Evolutionary conservation across 805 yeast species (phyloP).

Genomic region (Barnettozyma vustinii): DNA sequence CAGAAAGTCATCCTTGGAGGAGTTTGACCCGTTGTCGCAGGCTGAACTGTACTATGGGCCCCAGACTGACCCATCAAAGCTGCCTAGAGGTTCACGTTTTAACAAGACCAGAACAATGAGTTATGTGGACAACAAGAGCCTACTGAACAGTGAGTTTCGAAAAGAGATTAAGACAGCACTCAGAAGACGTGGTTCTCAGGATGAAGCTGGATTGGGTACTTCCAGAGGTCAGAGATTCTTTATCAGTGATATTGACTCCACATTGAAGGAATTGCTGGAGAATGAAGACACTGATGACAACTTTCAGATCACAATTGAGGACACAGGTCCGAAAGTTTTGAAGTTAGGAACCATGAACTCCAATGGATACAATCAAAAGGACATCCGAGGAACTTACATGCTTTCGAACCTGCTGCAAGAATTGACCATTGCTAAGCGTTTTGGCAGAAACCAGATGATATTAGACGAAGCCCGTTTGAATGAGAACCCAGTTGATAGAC

Average conservation of each 20-base stretch:
- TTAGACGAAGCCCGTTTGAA: constrained; percentile 78
- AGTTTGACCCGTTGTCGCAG: constrained; percentile 52
- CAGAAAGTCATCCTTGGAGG: constrained; percentile 24
- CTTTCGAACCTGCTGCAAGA: constrained; percentile 83
- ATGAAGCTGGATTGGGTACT: constrained; percentile 36
- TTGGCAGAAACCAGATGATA: constrained; percentile 72
- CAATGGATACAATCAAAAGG: constrained; percentile 67
- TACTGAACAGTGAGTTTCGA: constrained; percentile 15
- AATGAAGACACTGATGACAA: constrained; percentile 84
- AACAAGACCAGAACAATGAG: constrained; percentile 57
- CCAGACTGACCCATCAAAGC: constrained; percentile 46
- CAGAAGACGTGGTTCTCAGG: constrained; percentile 50
- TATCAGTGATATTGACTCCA: constrained; percentile 68
- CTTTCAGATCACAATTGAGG: constrained; percentile 81
- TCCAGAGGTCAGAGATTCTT: constrained; percentile 43
- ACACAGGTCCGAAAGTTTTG: constrained; percentile 78
- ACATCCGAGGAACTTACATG: constrained; percentile 86
- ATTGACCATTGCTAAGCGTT: constrained; percentile 75
- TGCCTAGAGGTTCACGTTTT: constrained; percentile 33
- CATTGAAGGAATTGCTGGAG: constrained; percentile 60
- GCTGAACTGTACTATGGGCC: constrained; percentile 72
- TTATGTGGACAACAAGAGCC: constrained; percentile 29
- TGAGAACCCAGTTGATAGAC: constrained; percentile 81
- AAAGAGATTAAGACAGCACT: constrained; percentile 23
- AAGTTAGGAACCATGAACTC: constrained; percentile 80